Percentiles rank a stretch among this genome's conserved stretches.
phyloP scores from a whole-genome alignment of 1,284 basidiomycete genomes.

The Athelia psychrophila region DNA sequence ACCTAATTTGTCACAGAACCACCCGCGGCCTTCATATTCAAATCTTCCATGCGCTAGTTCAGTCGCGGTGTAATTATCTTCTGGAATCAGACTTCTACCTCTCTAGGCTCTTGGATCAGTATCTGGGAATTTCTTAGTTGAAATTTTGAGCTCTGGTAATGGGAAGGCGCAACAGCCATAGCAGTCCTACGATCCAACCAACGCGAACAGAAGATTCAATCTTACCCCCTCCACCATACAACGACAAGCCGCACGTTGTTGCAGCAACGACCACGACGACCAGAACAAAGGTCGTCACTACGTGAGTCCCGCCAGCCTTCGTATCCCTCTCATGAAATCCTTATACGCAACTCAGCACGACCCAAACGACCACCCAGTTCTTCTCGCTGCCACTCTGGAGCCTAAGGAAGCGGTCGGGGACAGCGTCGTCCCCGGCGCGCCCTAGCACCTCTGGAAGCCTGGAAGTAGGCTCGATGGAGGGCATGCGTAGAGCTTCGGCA shows the following conservation, averaged over 20 bases:
- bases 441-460: constrained; percentile 12
- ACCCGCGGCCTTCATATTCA: too few relatives aligned
- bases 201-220: constrained; percentile 12
- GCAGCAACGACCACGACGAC: constrained; percentile 49
- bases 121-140: constrained; percentile 14
- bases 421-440: constrained; percentile 24
- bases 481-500: constrained; percentile 14
- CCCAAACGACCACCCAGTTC: constrained; percentile 53
- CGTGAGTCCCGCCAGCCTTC: too few relatives aligned
- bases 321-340: too few relatives aligned
- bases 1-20: too few relatives aligned
- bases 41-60: too few relatives aligned
- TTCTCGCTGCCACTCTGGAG: constrained; percentile 67
- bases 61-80: too few relatives aligned
- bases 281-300: constrained; percentile 46
- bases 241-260: constrained; percentile 33
- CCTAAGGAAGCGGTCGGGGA: constrained; percentile 42
- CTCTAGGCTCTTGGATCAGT: too few relatives aligned
- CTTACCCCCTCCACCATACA: constrained; percentile 38
- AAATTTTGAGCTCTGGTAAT: constrained; percentile 19
- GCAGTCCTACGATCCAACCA: constrained; percentile 13
- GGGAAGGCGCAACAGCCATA: constrained; percentile 22
- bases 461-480: constrained; percentile 10
- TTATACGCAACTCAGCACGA: too few relatives aligned
- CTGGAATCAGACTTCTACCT: too few relatives aligned